These are phyloP conservation scores for Neoarthrinium moseri DNA, from an alignment of 2,329 filamentous ascomycete genomes.

Conservation along the genomic window DNA sequence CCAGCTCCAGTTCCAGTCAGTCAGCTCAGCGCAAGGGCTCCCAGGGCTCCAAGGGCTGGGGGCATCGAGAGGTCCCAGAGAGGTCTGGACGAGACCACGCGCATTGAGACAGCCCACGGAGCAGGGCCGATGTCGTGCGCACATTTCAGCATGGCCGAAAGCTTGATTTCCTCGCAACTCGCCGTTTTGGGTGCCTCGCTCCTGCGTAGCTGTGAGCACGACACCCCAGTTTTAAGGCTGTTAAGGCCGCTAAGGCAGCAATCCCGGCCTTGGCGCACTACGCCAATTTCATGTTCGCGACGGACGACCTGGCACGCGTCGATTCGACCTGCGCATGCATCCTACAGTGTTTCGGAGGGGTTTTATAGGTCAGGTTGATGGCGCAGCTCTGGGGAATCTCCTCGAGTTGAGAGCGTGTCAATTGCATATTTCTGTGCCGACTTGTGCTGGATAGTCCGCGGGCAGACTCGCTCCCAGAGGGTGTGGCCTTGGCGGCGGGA, in stretches of 20 bases:
- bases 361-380: background rate
- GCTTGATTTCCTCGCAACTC: background rate
- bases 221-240: conserved; percentile 8
- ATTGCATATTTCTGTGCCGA: background rate
- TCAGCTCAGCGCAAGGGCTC: no score
- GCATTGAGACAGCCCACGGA: background rate
- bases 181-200: background rate
- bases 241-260: conserved; percentile 15
- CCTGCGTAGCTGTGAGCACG: conserved; percentile 22
- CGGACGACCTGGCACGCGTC: background rate
- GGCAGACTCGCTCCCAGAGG: background rate
- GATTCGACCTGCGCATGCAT: background rate
- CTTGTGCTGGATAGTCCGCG: background rate
- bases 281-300: conserved; percentile 4
- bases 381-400: background rate
- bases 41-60: background rate
- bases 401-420: background rate
- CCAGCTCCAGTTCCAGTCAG: no score
- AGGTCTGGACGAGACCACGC: background rate
- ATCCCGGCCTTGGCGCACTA: conserved; percentile 11
- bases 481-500: background rate
- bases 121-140: conserved; percentile 1
- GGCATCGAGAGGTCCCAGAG: conserved; percentile 1
- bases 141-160: conserved; percentile 11
- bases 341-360: background rate